Evolutionary conservation across 495 filamentous ascomycete species (phyloP).

Genomic region (Penicillium subrubescens): DNA sequence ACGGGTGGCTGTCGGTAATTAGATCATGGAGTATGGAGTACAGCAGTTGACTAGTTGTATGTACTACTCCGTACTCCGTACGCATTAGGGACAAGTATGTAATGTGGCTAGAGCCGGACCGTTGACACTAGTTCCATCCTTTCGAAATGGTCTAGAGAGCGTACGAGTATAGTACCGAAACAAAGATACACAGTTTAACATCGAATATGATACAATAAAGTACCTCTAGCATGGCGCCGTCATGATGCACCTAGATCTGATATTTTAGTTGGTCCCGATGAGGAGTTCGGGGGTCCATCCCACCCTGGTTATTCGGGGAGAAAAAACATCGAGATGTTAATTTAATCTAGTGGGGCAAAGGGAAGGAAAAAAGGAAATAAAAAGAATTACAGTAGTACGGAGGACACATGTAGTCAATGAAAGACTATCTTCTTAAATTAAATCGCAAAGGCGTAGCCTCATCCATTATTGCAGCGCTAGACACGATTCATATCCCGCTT

Average conservation of each 20-base stretch:
- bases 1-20: slow-evolving; percentile 16
- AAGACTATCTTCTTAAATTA: background rate
- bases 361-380: background rate
- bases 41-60: background rate
- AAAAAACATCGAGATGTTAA: slow-evolving; percentile 17
- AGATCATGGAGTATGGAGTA: slow-evolving; percentile 13
- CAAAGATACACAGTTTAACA: background rate
- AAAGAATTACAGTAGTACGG: background rate
- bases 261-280: slow-evolving; percentile 23
- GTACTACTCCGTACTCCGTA: background rate
- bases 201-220: background rate
- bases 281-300: slow-evolving; percentile 27
- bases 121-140: slow-evolving; percentile 21
- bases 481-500: slow-evolving; percentile 11
- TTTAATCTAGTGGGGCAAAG: slow-evolving; percentile 2
- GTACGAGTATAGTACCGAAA: background rate
- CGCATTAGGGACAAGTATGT: background rate
- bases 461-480: slow-evolving; percentile 9
- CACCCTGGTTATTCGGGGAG: slow-evolving; percentile 9
- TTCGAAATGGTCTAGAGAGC: slow-evolving; percentile 7
- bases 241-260: slow-evolving; percentile 26
- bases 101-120: slow-evolving; percentile 16
- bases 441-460: background rate
- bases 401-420: background rate
- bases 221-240: slow-evolving; percentile 1